Percentiles rank a stretch among this genome's conserved stretches.
Conservation (phyloP, 257 asterid genomes). For the Solanum corneliomulleri region DNA sequence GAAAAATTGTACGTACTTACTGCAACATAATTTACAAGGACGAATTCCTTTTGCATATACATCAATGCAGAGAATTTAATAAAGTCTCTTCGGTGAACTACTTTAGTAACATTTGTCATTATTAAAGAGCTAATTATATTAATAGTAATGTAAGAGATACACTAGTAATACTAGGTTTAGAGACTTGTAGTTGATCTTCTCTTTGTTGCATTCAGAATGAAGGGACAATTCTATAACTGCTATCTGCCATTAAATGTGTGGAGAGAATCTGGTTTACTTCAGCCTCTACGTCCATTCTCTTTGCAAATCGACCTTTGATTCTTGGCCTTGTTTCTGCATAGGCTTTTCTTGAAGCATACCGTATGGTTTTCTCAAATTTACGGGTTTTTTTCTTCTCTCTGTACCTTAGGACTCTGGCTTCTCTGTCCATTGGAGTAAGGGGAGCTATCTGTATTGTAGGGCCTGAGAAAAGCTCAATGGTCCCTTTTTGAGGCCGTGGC, state of each 20-base stretch:
- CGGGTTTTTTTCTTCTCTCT: slow-evolving; percentile 79
- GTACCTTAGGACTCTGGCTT: slow-evolving; percentile 69
- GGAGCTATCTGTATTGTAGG: slow-evolving; percentile 26
- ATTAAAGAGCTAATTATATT: not conserved
- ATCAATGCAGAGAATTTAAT: not conserved
- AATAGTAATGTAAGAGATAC: not conserved
- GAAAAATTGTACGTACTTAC: not conserved
- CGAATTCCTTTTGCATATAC: not conserved
- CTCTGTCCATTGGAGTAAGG: slow-evolving; percentile 54
- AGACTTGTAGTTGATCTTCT: not conserved
- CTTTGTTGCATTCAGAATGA: slow-evolving; percentile 14
- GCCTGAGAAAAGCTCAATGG: slow-evolving; percentile 47
- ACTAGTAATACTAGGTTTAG: not conserved
- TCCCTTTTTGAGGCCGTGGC: slow-evolving; percentile 41
- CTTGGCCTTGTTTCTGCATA: slow-evolving; percentile 82
- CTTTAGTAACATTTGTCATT: not conserved
- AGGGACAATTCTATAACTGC: slow-evolving; percentile 52
- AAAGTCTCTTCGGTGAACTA: not conserved
- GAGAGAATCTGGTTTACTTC: slow-evolving; percentile 47
- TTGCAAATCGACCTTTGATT: slow-evolving; percentile 74
- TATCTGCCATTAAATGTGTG: slow-evolving; percentile 22
- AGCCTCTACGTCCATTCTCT: slow-evolving; percentile 32
- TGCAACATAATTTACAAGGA: not conserved
- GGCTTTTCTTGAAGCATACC: slow-evolving; percentile 85
- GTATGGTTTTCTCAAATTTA: slow-evolving; percentile 66